phyloP scores from a whole-genome alignment of 768 basidiomycete genomes.

The Boletus subparvulus region DNA sequence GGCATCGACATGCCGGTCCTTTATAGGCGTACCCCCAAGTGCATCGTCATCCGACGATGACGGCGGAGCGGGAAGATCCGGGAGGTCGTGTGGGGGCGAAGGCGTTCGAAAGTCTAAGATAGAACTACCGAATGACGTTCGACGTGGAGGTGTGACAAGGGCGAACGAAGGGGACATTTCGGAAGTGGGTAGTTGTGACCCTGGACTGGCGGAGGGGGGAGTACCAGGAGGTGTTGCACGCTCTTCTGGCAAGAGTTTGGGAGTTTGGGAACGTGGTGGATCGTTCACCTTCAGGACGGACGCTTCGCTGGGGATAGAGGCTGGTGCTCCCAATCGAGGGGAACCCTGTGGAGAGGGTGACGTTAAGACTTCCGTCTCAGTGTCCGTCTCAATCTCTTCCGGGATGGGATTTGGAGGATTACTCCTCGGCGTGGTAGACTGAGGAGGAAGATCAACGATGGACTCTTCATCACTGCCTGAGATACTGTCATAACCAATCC shows the following conservation, averaged over 20 bases:
- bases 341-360: slow-evolving; percentile 23
- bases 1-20: slow-evolving; percentile 12
- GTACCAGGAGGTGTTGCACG: slow-evolving; percentile 27
- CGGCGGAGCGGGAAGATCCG: slow-evolving; percentile 67
- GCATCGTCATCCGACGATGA: slow-evolving; percentile 53
- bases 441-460: slow-evolving; percentile 14
- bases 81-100: slow-evolving; percentile 59
- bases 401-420: slow-evolving; percentile 12
- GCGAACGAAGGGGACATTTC: slow-evolving; percentile 19
- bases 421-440: slow-evolving; percentile 30
- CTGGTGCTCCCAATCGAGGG: slow-evolving; percentile 10
- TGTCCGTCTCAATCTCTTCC: slow-evolving; percentile 21
- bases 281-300: slow-evolving; percentile 18
- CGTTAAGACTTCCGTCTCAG: slow-evolving; percentile 30
- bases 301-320: slow-evolving; percentile 10
- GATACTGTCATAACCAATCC: neutral
- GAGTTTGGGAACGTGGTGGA: slow-evolving; percentile 14
- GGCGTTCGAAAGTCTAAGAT: slow-evolving; percentile 58
- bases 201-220: slow-evolving; percentile 15
- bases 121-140: slow-evolving; percentile 39
- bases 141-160: slow-evolving; percentile 50
- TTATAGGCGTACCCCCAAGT: slow-evolving; percentile 25
- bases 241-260: neutral
- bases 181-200: neutral
- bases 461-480: slow-evolving; percentile 43